These are phyloP conservation scores for Solanum microdontum DNA, from an alignment of 257 asterid genomes.

Conservation along the genomic window DNA sequence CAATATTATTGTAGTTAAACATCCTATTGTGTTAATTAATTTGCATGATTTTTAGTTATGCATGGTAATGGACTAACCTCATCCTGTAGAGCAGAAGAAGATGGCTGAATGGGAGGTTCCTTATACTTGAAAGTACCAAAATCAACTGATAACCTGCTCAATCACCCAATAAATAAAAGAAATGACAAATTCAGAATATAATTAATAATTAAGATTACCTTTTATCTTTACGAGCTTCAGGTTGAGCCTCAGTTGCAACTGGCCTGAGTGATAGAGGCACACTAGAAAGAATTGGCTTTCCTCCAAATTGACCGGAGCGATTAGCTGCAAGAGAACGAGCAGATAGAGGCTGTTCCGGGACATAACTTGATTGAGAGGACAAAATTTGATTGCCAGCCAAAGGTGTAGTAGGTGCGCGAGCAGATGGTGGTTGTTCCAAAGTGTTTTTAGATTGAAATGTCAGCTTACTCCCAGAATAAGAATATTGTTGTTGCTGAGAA, in stretches of 20 bases:
- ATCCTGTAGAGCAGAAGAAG: slow-evolving; percentile 86
- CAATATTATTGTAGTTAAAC: not conserved
- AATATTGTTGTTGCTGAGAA: not conserved
- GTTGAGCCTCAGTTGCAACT: slow-evolving; percentile 36
- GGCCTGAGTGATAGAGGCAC: slow-evolving; percentile 46
- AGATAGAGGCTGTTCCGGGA: slow-evolving; percentile 57
- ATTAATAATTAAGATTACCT: slow-evolving; percentile 25
- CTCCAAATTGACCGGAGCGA: slow-evolving; percentile 32
- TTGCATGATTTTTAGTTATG: not conserved
- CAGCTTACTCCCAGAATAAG: not conserved
- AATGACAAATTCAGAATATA: not conserved
- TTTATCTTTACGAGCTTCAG: slow-evolving; percentile 48
- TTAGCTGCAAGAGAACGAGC: slow-evolving; percentile 37
- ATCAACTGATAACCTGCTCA: slow-evolving; percentile 68
- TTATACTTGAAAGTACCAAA: slow-evolving; percentile 82
- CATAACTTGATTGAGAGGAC: slow-evolving; percentile 16
- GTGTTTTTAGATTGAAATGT: not conserved
- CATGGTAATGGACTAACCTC: slow-evolving; percentile 39
- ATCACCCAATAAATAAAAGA: not conserved
- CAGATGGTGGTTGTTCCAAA: slow-evolving; percentile 30
- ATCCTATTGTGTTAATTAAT: not conserved
- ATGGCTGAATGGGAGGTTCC: slow-evolving; percentile 41
- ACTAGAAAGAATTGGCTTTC: slow-evolving; percentile 35
- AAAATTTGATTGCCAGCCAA: slow-evolving; percentile 7
- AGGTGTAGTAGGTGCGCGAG: slow-evolving; percentile 21